phyloP scores from a whole-genome alignment of 2,329 filamentous ascomycete genomes.

The Chlorencoelia australis region DNA sequence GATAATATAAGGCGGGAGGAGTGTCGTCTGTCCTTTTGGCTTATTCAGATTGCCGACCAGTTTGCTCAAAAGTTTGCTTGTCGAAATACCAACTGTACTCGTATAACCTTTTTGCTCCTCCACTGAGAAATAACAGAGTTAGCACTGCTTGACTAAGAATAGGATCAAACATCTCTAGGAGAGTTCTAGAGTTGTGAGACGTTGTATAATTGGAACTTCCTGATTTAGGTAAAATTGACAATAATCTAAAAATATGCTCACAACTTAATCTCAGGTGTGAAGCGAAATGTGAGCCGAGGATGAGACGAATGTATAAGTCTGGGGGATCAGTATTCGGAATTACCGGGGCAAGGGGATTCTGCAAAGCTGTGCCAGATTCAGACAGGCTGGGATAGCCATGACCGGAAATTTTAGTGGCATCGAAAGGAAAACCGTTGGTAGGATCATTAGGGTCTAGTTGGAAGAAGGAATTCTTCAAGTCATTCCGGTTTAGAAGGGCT shows the following conservation, averaged over 20 bases:
- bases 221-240: too few relatives aligned
- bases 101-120: slow-evolving; percentile 76
- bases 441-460: slow-evolving; percentile 64
- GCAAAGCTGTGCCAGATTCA: slow-evolving; percentile 1
- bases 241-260: too few relatives aligned
- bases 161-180: too few relatives aligned
- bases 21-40: slow-evolving; percentile 75
- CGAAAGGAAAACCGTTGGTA: slow-evolving; percentile 68
- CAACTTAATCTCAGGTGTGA: slow-evolving; percentile 57
- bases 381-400: slow-evolving; percentile 25
- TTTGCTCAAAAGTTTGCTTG: slow-evolving; percentile 79
- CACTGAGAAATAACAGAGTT: too few relatives aligned
- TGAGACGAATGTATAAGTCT: slow-evolving; percentile 41
- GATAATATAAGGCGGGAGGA: slow-evolving; percentile 54
- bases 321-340: slow-evolving; percentile 9
- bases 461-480: slow-evolving; percentile 66
- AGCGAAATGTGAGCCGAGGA: slow-evolving; percentile 74
- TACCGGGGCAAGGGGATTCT: background rate
- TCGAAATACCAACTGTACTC: slow-evolving; percentile 77
- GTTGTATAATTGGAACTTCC: too few relatives aligned
- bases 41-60: slow-evolving; percentile 78
- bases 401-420: slow-evolving; percentile 60
- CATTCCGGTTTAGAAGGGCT: slow-evolving; percentile 55
- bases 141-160: too few relatives aligned
- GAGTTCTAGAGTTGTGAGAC: too few relatives aligned